phyloP scores from a whole-genome alignment of 805 yeast genomes.

The Zygosaccharomyces siamensis region DNA sequence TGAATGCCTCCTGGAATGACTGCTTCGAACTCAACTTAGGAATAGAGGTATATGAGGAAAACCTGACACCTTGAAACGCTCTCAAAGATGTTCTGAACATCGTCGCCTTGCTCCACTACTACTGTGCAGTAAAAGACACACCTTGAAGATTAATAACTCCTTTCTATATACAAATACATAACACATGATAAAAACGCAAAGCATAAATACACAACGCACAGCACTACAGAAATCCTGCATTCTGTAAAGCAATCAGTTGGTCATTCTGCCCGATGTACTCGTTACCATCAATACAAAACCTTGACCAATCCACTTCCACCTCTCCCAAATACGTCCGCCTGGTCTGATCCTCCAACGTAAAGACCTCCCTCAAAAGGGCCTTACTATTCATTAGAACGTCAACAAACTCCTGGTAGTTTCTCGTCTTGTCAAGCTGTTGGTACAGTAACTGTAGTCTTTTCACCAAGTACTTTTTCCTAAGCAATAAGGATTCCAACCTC shows the following conservation, averaged over 20 bases:
- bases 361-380: conserved; percentile 27
- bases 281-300: conserved; percentile 26
- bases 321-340: conserved; percentile 4
- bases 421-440: conserved; percentile 26
- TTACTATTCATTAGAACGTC: conserved; percentile 26
- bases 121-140: too few relatives aligned
- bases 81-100: conserved; percentile 9
- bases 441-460: conserved; percentile 27
- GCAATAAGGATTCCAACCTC: conserved; percentile 20
- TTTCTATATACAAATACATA: conserved; percentile 3
- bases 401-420: conserved; percentile 31
- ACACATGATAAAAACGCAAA: background rate
- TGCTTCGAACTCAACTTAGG: conserved; percentile 33
- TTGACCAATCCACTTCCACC: conserved; percentile 24
- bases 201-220: background rate
- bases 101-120: background rate
- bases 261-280: conserved; percentile 23
- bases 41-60: conserved; percentile 23
- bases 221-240: conserved; percentile 19
- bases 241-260: conserved; percentile 17
- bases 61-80: conserved; percentile 5
- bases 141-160: background rate
- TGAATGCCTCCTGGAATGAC: conserved; percentile 37
- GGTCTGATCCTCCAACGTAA: conserved; percentile 26
- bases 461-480: conserved; percentile 19